Evolutionary conservation across 495 filamentous ascomycete species (phyloP).

Genomic region (Chaetomium cochliodes): DNA sequence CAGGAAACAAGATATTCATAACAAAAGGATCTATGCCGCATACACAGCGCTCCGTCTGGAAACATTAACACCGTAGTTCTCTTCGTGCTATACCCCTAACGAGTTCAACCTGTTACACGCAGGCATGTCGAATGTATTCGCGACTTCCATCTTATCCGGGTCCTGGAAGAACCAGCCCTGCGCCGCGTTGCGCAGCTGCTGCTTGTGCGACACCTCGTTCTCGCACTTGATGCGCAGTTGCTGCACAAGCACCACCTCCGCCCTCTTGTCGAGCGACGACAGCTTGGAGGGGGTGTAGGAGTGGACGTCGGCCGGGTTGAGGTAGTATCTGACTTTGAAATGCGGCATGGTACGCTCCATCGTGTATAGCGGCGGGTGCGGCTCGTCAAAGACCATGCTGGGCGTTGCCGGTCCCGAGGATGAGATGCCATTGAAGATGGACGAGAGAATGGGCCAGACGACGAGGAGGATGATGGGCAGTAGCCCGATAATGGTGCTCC

Average conservation of each 20-base stretch:
- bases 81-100: conserved; percentile 12
- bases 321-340: conserved; percentile 74
- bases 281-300: conserved; percentile 66
- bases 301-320: conserved; percentile 74
- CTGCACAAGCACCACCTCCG: conserved; percentile 69
- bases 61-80: neutral
- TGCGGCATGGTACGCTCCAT: conserved; percentile 66
- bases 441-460: conserved; percentile 79
- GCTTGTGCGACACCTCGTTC: conserved; percentile 59
- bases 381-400: conserved; percentile 65
- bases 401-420: conserved; percentile 58
- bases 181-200: conserved; percentile 70
- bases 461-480: conserved; percentile 87
- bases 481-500: conserved; percentile 60
- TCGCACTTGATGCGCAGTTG: conserved; percentile 69
- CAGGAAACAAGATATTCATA: neutral
- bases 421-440: conserved; percentile 64
- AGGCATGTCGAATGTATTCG: conserved; percentile 41
- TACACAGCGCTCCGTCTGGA: neutral
- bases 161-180: conserved; percentile 88
- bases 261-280: conserved; percentile 68
- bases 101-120: conserved; percentile 42
- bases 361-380: conserved; percentile 63
- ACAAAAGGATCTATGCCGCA: conserved; percentile 2
- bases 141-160: conserved; percentile 64